Evolutionary conservation across 177 flowering plant species (phyloP).

Genomic region (Telopea speciosissima): DNA sequence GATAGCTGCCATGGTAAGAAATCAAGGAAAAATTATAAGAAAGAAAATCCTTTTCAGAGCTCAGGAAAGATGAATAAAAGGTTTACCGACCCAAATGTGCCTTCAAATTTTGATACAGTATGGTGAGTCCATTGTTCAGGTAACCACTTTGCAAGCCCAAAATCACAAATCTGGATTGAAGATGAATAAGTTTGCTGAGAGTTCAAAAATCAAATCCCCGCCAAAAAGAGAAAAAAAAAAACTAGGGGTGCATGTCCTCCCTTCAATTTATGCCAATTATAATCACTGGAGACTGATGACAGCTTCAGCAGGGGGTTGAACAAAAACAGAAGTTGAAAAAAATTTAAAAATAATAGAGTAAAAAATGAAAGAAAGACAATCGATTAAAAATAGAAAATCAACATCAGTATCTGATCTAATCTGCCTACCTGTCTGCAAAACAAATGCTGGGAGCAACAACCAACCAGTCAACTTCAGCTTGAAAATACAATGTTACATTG

Average conservation of each 20-base stretch:
- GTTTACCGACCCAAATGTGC: constrained; percentile 69
- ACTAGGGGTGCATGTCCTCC: constrained; percentile 7
- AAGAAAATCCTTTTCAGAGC: neutral
- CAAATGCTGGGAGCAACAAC: no score
- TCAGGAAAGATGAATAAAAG: neutral
- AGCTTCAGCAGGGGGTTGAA: neutral
- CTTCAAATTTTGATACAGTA: constrained; percentile 56
- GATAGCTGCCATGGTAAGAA: constrained; percentile 33
- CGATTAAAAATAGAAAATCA: neutral
- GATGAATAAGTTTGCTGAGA: neutral
- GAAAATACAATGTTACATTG: no score
- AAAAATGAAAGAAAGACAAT: no score
- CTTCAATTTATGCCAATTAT: neutral
- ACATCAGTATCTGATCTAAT: neutral
- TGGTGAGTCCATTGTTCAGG: constrained; percentile 62
- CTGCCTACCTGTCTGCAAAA: no score
- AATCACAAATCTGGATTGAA: constrained; percentile 61
- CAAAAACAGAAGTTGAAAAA: neutral
- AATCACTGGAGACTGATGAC: neutral
- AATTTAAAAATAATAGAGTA: neutral
- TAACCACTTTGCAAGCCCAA: constrained; percentile 78
- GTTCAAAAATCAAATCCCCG: neutral
- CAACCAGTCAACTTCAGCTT: no score
- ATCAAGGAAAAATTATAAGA: neutral
- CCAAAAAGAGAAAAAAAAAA: neutral